Conservation (phyloP, 202 grass and related monocot species). For the Carex sylvatica region DNA sequence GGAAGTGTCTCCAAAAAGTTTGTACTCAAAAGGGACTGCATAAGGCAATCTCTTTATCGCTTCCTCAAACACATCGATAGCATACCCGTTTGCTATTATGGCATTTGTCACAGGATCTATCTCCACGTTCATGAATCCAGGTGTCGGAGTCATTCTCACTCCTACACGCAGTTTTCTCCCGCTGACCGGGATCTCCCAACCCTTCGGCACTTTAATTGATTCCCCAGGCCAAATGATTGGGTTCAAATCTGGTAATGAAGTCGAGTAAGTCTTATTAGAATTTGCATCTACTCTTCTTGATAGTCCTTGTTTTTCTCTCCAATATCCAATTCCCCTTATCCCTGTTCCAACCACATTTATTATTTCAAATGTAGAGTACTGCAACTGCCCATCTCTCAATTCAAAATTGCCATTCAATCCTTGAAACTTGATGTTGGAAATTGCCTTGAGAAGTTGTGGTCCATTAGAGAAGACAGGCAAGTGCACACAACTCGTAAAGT, state of each 20-base stretch:
- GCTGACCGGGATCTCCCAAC: constrained; percentile 37
- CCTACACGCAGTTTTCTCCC: constrained; percentile 53
- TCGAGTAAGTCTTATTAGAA: not conserved
- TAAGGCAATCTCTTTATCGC: constrained; percentile 45
- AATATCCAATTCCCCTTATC: constrained; percentile 39
- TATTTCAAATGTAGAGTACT: constrained; percentile 33
- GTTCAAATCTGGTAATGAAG: constrained; percentile 28
- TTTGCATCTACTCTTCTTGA: not conserved
- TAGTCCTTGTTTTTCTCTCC: constrained; percentile 31
- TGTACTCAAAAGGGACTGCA: constrained; percentile 36
- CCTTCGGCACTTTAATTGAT: constrained; percentile 40
- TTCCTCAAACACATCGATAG: constrained; percentile 51
- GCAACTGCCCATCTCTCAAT: constrained; percentile 29
- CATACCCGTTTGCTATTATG: constrained; percentile 14
- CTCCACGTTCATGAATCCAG: constrained; percentile 26
- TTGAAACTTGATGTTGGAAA: constrained; percentile 41
- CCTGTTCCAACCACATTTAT: constrained; percentile 44
- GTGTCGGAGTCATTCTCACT: constrained; percentile 26
- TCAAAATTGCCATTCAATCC: constrained; percentile 41
- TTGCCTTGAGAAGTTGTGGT: constrained; percentile 30
- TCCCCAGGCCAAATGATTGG: constrained; percentile 48
- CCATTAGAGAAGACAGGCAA: constrained; percentile 33
- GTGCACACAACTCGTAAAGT: constrained; percentile 11
- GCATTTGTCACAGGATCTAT: constrained; percentile 25
- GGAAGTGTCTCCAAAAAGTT: constrained; percentile 18